Base-by-base conservation (phyloP, 768 basidiomycete species). In the Tulasnella sp. region DNA sequence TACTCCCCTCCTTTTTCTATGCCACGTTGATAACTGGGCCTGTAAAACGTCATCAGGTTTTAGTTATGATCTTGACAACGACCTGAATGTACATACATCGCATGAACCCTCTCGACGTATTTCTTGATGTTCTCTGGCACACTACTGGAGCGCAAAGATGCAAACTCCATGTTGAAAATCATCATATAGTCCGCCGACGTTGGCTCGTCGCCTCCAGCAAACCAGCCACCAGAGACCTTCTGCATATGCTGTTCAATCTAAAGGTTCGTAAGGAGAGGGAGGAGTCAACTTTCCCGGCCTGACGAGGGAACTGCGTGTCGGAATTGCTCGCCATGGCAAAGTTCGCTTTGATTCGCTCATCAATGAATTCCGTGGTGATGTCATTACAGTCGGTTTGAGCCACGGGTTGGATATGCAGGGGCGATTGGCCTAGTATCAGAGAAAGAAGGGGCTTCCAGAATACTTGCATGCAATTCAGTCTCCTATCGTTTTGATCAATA, bases 121-220 rank as follows among this genome's bases (percentile, higher is more conserved):
- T 64, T 71, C 58, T 68, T 68, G 3, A 66, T 70, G 29, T 19
- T 59, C 13, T 59, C 47, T 7, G 58, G 58, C n/a, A 51, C 32
- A 4, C 15, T 29, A 9, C 11, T 23, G 4, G n/a, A n/a, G n/a
- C 30, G 58, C 17, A 24, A 29, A 5, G 27, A 30, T 3, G 49
- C 27, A 10, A 32, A 56, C 26, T 77, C 76, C 27, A 75, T 61
- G 4, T 72, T 63, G 63, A 76, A 77, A 29, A 68, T 64, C 74
- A 77, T 75, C 70, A 73, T 71, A 67, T 70, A 78, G 65, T 78
- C 77, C 21, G 77, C 74, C 21, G 71, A 59, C 24, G 77, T 76
- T n/a, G 74, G 73, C 26, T 72, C 67, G 24, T 69, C 61, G 26
- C 73, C 74, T n/a, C 72, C 76, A 4, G 75, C 74, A 44, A 73